Base-by-base conservation (phyloP, 495 filamentous ascomycete genomes). In the Rhypophila decipiens region DNA sequence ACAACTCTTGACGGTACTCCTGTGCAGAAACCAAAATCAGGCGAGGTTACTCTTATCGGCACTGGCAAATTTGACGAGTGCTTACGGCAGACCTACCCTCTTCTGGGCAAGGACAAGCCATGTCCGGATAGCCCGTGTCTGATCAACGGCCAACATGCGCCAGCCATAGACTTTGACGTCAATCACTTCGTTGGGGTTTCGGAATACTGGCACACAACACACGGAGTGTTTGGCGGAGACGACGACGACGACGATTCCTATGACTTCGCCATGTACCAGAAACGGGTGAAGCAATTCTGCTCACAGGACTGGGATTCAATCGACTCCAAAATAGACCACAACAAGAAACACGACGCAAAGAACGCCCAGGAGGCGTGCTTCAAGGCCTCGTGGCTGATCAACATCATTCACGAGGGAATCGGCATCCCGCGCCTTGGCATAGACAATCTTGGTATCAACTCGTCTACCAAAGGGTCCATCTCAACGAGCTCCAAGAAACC, bases 121-220 rank as follows among this genome's bases (percentile, higher is more conserved):
- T 99, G 93, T 60, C 62, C 75, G 3, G 87, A 97, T 58, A 59
- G 79, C 13, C 94, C 93, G 0, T 99, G 93, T 63, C 69, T 99
- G 29, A 70, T 99, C 18, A 83, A 93, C 50, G 87, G 94, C 0
- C 77, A 88, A 39, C 90, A 97, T 58, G 88, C 90, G 2, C 93
- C 93, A 1, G 89, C 91, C 1, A 96, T 99, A 45, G 93, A 99
- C 63, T 99, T 97, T 59, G 84, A 93, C 43, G 83, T 99, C 33
- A 99, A 99, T 51, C 93, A 97, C 60, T 99, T 99, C 58, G 84
- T 99, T 21, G 93, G 93, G 7, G 91, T 99, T 44, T 96, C 90
- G 15, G 93, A 99, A 60, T 99, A 95, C 61, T 99, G 93, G 93
- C 93, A 99, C 67, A 96, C 91, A 0, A 99, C 93, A 0, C 91